Evolutionary conservation across 2,329 filamentous ascomycete species (phyloP).

Genomic region (Helotiales sp.): DNA sequence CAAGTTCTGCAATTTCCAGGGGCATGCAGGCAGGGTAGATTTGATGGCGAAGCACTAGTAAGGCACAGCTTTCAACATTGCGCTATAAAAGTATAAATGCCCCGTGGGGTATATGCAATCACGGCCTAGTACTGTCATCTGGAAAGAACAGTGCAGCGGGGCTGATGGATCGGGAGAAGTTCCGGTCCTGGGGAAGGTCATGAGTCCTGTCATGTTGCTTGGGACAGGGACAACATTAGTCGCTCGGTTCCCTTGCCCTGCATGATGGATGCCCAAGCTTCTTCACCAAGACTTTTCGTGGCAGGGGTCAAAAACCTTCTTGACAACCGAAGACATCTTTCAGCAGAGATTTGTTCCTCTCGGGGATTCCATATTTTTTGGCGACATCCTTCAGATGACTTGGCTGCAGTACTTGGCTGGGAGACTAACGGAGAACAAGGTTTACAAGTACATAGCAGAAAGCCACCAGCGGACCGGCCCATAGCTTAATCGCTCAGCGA

Average conservation of each 20-base stretch:
- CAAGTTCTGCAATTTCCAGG: background rate
- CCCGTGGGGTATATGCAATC: background rate
- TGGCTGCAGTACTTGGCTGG: background rate
- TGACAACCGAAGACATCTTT: background rate
- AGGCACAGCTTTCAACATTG: background rate
- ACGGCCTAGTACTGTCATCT: background rate
- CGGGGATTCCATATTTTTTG: background rate
- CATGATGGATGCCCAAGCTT: background rate
- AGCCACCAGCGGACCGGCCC: background rate
- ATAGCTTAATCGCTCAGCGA: background rate
- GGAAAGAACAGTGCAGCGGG: background rate
- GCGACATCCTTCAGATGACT: background rate
- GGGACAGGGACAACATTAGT: background rate
- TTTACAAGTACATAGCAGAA: background rate
- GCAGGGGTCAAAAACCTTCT: background rate
- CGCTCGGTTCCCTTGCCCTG: background rate
- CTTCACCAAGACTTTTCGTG: background rate
- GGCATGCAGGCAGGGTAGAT: background rate
- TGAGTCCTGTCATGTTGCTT: background rate
- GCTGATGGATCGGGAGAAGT: background rate
- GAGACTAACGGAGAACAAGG: background rate
- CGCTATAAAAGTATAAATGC: background rate
- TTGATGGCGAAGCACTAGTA: background rate
- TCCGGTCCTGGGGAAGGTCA: background rate
- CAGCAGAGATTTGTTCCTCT: background rate